phyloP scores from a whole-genome alignment of 805 yeast species.

The Suhomyces sp. region DNA sequence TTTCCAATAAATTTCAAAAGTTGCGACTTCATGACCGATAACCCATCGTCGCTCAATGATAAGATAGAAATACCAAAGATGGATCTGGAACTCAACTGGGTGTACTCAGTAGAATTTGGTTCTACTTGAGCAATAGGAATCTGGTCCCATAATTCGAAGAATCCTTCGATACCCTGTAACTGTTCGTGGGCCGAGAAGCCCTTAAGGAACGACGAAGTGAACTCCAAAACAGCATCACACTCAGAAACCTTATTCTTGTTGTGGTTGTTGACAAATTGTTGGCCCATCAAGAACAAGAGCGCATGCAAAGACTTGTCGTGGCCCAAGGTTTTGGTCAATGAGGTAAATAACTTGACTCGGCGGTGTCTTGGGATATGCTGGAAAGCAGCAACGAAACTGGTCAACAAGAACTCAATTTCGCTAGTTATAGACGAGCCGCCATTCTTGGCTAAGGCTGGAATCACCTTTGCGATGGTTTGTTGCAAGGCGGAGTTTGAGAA shows the following conservation, averaged over 20 bases:
- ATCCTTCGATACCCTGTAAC: constrained; percentile 50
- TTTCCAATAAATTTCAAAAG: constrained; percentile 57
- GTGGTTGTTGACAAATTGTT: constrained; percentile 55
- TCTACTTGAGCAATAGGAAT: constrained; percentile 45
- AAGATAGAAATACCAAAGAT: constrained; percentile 62
- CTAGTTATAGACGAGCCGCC: constrained; percentile 46
- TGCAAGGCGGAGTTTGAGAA: constrained; percentile 90
- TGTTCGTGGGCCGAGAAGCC: constrained; percentile 69
- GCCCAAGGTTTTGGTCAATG: constrained; percentile 75
- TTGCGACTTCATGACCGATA: constrained; percentile 46
- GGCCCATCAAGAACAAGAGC: constrained; percentile 75
- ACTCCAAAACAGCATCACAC: constrained; percentile 65
- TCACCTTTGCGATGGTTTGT: constrained; percentile 82
- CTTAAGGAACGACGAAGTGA: constrained; percentile 65
- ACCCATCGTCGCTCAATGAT: constrained; percentile 47
- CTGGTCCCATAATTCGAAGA: constrained; percentile 49
- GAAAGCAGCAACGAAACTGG: constrained; percentile 92
- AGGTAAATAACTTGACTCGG: constrained; percentile 77
- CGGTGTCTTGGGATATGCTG: constrained; percentile 96
- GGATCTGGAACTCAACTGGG: constrained; percentile 47
- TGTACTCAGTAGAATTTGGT: constrained; percentile 33
- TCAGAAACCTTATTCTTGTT: constrained; percentile 61
- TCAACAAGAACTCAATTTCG: constrained; percentile 78
- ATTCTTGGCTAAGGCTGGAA: constrained; percentile 68
- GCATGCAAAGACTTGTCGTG: constrained; percentile 63